Percentiles rank a stretch among this genome's conserved stretches.
Evolutionary conservation across 1,139 yeast genomes (phyloP).

Genomic region (Cylindricascospora bacillispora): DNA sequence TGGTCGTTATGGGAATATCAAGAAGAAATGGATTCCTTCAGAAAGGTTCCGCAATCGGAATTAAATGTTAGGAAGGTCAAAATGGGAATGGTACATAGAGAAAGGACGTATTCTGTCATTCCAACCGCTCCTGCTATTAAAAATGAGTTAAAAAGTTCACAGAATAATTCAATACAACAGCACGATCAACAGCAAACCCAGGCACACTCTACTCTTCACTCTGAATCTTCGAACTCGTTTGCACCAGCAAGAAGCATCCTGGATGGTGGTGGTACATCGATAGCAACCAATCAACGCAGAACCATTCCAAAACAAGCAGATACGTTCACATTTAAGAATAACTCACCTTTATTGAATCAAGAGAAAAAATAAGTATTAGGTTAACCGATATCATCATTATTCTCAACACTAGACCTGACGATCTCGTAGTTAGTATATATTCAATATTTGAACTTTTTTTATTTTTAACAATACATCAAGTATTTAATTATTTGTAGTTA

Average conservation of each 20-base stretch:
- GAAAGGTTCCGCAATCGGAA: constrained; percentile 55
- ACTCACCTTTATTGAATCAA: no score
- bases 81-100: constrained; percentile 53
- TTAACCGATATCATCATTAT: no score
- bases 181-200: neutral
- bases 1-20: constrained; percentile 83
- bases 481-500: no score
- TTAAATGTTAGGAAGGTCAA: constrained; percentile 36
- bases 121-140: constrained; percentile 49
- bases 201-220: neutral
- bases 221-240: neutral
- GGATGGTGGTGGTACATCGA: constrained; percentile 9
- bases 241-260: constrained; percentile 1
- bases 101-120: constrained; percentile 55
- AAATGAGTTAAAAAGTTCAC: constrained; percentile 7
- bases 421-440: no score
- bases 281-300: constrained; percentile 7
- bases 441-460: no score
- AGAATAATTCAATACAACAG: neutral
- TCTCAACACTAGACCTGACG: no score
- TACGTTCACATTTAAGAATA: no score
- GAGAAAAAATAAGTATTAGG: no score
- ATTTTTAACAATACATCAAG: no score
- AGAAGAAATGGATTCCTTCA: constrained; percentile 68
- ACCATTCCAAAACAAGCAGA: constrained; percentile 4